phyloP scores from a whole-genome alignment of 148 eudicot genomes.

The Rheum nobile region DNA sequence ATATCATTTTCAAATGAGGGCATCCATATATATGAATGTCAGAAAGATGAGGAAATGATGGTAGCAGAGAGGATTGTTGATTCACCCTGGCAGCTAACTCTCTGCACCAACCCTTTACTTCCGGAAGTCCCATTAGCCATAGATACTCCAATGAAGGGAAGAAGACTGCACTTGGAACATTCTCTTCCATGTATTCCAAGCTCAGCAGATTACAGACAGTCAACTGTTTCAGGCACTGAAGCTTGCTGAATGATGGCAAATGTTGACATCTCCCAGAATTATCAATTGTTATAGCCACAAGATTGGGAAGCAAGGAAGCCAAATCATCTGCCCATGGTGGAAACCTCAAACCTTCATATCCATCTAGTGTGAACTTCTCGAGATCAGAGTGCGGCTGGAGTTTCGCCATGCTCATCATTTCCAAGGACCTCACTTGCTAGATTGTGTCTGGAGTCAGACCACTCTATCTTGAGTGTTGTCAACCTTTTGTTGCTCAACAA shows the following conservation, averaged over 20 bases:
- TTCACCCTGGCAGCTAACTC: no score
- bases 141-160: conserved; percentile 16
- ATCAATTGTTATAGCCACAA: not conserved
- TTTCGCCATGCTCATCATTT: not conserved
- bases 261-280: not conserved
- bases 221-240: not conserved
- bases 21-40: not conserved
- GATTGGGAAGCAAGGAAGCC: not conserved
- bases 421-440: no score
- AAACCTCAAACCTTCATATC: not conserved
- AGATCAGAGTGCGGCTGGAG: not conserved
- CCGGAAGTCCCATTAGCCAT: not conserved
- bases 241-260: not conserved
- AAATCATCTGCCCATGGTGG: not conserved
- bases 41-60: not conserved
- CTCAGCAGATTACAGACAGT: not conserved
- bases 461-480: no score
- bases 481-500: no score
- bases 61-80: not conserved
- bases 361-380: not conserved
- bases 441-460: no score
- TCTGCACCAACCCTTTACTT: conserved; percentile 19
- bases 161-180: not conserved
- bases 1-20: not conserved
- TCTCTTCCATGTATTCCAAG: not conserved